Conservation (phyloP, 305 asterid species). For the Salvia sclarea region DNA sequence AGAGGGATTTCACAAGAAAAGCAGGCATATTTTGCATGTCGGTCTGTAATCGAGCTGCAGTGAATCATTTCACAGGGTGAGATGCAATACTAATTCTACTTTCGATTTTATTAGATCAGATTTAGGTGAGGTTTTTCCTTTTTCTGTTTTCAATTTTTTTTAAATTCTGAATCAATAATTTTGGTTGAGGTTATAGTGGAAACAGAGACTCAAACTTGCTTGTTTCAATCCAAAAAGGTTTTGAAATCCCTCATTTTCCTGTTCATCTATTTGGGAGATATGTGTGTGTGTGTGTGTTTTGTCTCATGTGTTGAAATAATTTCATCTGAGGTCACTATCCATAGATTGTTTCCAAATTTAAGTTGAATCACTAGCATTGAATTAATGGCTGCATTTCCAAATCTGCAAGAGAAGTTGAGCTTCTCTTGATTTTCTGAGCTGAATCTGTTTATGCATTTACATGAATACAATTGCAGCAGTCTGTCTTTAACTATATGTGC, state of each 20-base stretch:
- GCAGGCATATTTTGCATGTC: constrained; percentile 5
- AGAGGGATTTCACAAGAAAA: background rate
- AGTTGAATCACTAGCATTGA: constrained; percentile 8
- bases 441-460: constrained; percentile 27
- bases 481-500: constrained; percentile 29
- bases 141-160: background rate
- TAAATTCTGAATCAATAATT: constrained; percentile 13
- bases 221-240: background rate
- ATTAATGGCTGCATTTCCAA: constrained; percentile 32
- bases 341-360: background rate
- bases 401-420: constrained; percentile 28
- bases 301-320: constrained; percentile 7
- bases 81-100: background rate
- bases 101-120: constrained; percentile 9
- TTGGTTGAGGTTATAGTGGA: background rate
- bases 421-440: background rate
- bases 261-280: background rate
- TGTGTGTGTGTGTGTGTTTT: background rate
- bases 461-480: constrained; percentile 1
- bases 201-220: background rate
- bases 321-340: background rate
- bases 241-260: constrained; percentile 14
- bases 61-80: constrained; percentile 19
- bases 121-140: background rate
- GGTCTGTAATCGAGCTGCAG: constrained; percentile 26